Conservation (phyloP, 2,329 filamentous ascomycete species). For the Paracamarosporium sp. region DNA sequence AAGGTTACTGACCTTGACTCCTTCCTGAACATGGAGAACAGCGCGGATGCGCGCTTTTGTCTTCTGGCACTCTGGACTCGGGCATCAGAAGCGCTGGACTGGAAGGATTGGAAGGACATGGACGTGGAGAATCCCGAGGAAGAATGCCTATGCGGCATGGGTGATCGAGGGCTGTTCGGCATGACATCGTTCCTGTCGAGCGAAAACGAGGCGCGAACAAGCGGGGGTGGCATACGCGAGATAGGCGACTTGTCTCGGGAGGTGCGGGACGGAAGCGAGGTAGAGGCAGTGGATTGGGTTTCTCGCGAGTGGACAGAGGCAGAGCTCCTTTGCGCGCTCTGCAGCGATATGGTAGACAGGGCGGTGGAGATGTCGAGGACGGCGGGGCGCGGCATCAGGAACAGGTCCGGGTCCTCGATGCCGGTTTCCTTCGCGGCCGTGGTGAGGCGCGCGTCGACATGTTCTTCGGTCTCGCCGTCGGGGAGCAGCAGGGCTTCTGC, state of each 20-base stretch:
- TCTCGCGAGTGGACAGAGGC: slow-evolving; percentile 43
- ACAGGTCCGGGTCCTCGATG: slow-evolving; percentile 42
- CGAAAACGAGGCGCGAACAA: slow-evolving; percentile 23
- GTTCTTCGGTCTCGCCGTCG: slow-evolving; percentile 35
- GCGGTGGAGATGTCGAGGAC: slow-evolving; percentile 31
- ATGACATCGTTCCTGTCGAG: slow-evolving; percentile 24
- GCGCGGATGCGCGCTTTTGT: slow-evolving; percentile 32
- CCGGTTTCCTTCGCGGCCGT: slow-evolving; percentile 36
- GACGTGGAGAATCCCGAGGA: slow-evolving; percentile 29
- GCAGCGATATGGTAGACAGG: slow-evolving; percentile 37
- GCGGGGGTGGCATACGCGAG: slow-evolving; percentile 22
- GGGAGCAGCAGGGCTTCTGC: slow-evolving; percentile 39
- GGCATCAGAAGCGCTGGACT: slow-evolving; percentile 30
- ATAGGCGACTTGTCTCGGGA: slow-evolving; percentile 36
- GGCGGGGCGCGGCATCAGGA: slow-evolving; percentile 25
- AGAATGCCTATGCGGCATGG: slow-evolving; percentile 27
- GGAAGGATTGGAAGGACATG: slow-evolving; percentile 26
- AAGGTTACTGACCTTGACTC: slow-evolving; percentile 32
- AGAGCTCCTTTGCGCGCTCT: slow-evolving; percentile 41
- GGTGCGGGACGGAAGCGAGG: slow-evolving; percentile 40
- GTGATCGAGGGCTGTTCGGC: slow-evolving; percentile 22
- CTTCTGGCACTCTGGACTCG: slow-evolving; percentile 24
- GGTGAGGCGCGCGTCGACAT: slow-evolving; percentile 36
- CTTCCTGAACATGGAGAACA: slow-evolving; percentile 43
- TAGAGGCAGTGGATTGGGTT: slow-evolving; percentile 43